Conservation (phyloP, 1,284 basidiomycete species). For the Irpex sp. region DNA sequence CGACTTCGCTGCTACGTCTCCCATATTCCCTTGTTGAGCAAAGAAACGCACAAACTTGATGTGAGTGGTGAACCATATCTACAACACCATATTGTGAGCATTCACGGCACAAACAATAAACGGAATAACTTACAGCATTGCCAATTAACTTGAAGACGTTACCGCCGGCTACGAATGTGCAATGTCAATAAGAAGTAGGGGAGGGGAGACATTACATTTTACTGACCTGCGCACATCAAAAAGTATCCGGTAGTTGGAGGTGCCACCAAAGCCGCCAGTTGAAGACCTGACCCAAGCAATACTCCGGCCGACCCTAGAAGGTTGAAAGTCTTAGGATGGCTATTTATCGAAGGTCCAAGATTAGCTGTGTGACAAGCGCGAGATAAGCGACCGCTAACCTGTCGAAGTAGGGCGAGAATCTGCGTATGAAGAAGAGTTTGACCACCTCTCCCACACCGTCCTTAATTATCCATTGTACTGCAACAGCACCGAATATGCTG, state of each 20-base stretch:
- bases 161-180: constrained; percentile 21
- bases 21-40: constrained; percentile 27
- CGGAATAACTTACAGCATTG: constrained; percentile 21
- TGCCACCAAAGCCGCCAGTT: constrained; percentile 27
- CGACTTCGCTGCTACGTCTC: constrained; percentile 30
- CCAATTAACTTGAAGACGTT: constrained; percentile 30
- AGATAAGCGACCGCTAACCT: constrained; percentile 10
- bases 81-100: background rate
- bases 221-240: constrained; percentile 27
- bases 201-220: too few species aligned
- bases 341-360: background rate
- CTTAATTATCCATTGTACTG: constrained; percentile 33
- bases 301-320: constrained; percentile 23
- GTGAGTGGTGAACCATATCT: constrained; percentile 31
- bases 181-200: background rate
- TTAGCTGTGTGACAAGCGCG: background rate
- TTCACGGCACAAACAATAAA: background rate
- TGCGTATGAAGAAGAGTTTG: constrained; percentile 30
- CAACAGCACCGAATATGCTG: constrained; percentile 30
- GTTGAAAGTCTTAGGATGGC: constrained; percentile 30
- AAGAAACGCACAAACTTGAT: constrained; percentile 32
- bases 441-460: constrained; percentile 30
- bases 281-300: constrained; percentile 25
- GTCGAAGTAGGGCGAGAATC: constrained; percentile 29
- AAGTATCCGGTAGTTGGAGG: constrained; percentile 24